phyloP scores from a whole-genome alignment of 345 rosid genomes.

The Hirschfeldia incana region DNA sequence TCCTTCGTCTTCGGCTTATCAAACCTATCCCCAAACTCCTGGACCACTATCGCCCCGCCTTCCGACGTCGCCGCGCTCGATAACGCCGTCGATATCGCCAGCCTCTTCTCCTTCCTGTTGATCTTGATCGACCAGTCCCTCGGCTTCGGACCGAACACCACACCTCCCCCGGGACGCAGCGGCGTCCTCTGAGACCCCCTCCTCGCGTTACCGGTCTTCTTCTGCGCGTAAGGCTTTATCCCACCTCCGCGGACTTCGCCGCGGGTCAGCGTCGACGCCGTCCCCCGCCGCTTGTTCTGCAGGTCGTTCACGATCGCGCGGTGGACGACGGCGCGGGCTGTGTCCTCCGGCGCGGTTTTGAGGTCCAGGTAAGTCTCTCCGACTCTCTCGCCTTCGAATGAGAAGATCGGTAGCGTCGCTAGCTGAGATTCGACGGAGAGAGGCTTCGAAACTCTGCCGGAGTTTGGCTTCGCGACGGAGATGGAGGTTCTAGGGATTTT shows the following conservation, averaged over 20 bases:
- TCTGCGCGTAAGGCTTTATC: conserved; percentile 76
- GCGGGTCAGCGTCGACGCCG: conserved; percentile 52
- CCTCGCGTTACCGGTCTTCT: conserved; percentile 87
- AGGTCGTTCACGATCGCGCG: conserved; percentile 76
- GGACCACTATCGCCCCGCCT: conserved; percentile 62
- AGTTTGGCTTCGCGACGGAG: not conserved
- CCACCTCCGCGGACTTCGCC: conserved; percentile 87
- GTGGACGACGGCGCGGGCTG: conserved; percentile 90
- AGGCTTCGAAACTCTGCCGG: conserved; percentile 31
- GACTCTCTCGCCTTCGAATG: conserved; percentile 78
- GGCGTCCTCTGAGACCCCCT: conserved; percentile 76
- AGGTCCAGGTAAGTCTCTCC: conserved; percentile 87
- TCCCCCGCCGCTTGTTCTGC: conserved; percentile 89
- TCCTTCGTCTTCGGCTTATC: conserved; percentile 82
- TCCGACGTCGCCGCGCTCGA: conserved; percentile 63
- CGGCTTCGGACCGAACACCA: conserved; percentile 82
- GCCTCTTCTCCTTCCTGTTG: conserved; percentile 76
- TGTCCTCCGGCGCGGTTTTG: conserved; percentile 72
- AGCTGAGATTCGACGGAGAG: conserved; percentile 56
- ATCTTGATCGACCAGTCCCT: conserved; percentile 92
- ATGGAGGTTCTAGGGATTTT: conserved; percentile 29
- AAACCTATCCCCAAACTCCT: conserved; percentile 77
- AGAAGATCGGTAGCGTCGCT: conserved; percentile 64
- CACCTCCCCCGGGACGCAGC: conserved; percentile 89
- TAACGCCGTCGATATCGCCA: conserved; percentile 84